A percentile compares a stretch with the other conserved stretches of the same genome.
These are phyloP conservation scores for Ceratocystis variospora DNA, from an alignment of 2,329 filamentous ascomycete species.

Conservation along the genomic window DNA sequence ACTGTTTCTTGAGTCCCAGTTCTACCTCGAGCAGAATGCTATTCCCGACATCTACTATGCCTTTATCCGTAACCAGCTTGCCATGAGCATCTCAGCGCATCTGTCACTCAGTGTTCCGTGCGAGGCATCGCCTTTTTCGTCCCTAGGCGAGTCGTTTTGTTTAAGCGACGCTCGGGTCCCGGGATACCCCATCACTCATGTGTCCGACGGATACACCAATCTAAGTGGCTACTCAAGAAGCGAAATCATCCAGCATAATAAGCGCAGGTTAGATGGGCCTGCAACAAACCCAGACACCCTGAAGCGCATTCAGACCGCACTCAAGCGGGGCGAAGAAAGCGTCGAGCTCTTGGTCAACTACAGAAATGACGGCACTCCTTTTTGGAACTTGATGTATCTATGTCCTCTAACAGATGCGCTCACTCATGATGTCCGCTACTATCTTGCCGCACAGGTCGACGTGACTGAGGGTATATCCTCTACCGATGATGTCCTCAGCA, in stretches of 20 bases:
- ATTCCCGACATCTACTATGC: slow-evolving; percentile 36
- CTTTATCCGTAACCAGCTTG: slow-evolving; percentile 40
- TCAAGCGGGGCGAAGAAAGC: slow-evolving; percentile 32
- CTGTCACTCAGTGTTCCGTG: slow-evolving; percentile 29
- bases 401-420: slow-evolving; percentile 36
- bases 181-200: slow-evolving; percentile 37
- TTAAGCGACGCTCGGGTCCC: slow-evolving; percentile 38
- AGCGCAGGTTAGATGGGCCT: slow-evolving; percentile 36
- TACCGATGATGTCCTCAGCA: slow-evolving; percentile 36
- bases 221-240: slow-evolving; percentile 36
- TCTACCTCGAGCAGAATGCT: slow-evolving; percentile 33
- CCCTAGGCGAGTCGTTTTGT: slow-evolving; percentile 45
- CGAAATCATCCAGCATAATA: slow-evolving; percentile 37
- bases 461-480: slow-evolving; percentile 40
- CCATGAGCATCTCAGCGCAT: slow-evolving; percentile 32
- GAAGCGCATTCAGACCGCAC: slow-evolving; percentile 30
- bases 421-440: slow-evolving; percentile 36
- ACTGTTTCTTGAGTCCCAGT: slow-evolving; percentile 32
- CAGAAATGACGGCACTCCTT: slow-evolving; percentile 36
- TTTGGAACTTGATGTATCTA: slow-evolving; percentile 44
- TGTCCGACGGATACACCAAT: slow-evolving; percentile 39
- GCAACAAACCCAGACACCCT: slow-evolving; percentile 33
- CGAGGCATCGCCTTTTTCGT: slow-evolving; percentile 32
- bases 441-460: slow-evolving; percentile 44
- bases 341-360: slow-evolving; percentile 40